A percentile compares a stretch with the other conserved stretches of the same genome.
These are phyloP conservation scores for Cocos nucifera DNA, from an alignment of 176 grass and related monocot species.

Conservation along the genomic window DNA sequence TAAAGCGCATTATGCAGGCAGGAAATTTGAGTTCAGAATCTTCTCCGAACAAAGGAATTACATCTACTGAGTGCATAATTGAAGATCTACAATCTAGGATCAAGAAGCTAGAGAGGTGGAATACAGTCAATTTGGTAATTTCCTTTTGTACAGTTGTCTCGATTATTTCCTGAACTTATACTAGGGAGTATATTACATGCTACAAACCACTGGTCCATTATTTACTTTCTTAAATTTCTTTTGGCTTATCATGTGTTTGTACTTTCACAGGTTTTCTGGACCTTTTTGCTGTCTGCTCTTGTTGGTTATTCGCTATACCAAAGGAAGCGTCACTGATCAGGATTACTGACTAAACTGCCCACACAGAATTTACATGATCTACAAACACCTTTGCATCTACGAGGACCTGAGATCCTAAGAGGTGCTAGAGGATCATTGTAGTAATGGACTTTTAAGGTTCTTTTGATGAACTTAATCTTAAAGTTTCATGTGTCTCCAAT, in stretches of 20 bases:
- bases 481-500: too few species aligned
- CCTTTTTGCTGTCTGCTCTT: constrained; percentile 82
- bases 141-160: not conserved
- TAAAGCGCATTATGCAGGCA: constrained; percentile 37
- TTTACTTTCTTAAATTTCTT: constrained; percentile 1
- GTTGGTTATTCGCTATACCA: constrained; percentile 90
- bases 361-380: too few species aligned
- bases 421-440: too few species aligned
- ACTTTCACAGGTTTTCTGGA: constrained; percentile 72
- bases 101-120: constrained; percentile 90
- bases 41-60: constrained; percentile 42
- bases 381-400: too few species aligned
- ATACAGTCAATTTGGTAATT: constrained; percentile 88
- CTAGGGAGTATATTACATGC: not conserved
- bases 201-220: not conserved
- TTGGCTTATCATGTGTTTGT: constrained; percentile 6
- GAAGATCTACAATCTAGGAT: constrained; percentile 93
- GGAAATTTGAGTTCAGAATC: constrained; percentile 63
- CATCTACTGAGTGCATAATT: constrained; percentile 55
- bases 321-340: constrained; percentile 53
- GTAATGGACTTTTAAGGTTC: too few species aligned
- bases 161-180: not conserved
- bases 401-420: too few species aligned
- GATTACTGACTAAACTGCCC: too few species aligned
- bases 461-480: too few species aligned